Evolutionary conservation across 2,329 filamentous ascomycete species (phyloP).

Genomic region (Aspergillus floridensis): DNA sequence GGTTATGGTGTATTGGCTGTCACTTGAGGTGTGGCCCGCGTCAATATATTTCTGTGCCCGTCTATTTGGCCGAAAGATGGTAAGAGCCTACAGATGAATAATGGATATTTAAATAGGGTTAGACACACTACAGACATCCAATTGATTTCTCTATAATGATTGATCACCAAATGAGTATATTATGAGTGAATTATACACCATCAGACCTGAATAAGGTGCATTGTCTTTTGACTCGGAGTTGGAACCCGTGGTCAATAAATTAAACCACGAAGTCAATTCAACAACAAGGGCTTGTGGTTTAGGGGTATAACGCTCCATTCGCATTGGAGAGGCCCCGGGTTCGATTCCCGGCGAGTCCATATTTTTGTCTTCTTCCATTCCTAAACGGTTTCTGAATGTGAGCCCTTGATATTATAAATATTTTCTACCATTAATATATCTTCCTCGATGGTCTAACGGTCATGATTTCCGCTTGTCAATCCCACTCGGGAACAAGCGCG

Average conservation of each 20-base stretch:
- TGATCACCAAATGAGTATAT: too few relatives aligned
- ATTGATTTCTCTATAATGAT: too few relatives aligned
- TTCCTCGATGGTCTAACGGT: slow-evolving; percentile 10
- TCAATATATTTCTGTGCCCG: too few relatives aligned
- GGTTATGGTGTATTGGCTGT: too few relatives aligned
- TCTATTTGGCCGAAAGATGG: too few relatives aligned
- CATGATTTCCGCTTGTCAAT: slow-evolving; percentile 10
- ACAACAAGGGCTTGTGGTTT: slow-evolving; percentile 13
- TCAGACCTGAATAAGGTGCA: neutral
- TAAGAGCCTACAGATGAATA: too few relatives aligned
- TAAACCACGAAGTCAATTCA: neutral
- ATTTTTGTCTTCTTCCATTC: neutral
- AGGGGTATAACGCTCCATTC: slow-evolving; percentile 15
- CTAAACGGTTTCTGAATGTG: neutral
- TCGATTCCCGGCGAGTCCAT: slow-evolving; percentile 14
- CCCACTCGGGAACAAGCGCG: neutral
- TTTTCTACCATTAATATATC: too few relatives aligned
- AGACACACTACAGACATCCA: too few relatives aligned
- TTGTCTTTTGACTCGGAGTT: neutral
- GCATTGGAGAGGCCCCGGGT: slow-evolving; percentile 14
- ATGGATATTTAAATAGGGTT: too few relatives aligned
- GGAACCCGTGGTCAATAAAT: neutral
- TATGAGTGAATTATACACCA: neutral
- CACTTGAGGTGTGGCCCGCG: accelerated
- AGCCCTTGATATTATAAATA: too few relatives aligned